Base-by-base conservation (phyloP, 768 basidiomycete genomes). In the Lepiota venenata region DNA sequence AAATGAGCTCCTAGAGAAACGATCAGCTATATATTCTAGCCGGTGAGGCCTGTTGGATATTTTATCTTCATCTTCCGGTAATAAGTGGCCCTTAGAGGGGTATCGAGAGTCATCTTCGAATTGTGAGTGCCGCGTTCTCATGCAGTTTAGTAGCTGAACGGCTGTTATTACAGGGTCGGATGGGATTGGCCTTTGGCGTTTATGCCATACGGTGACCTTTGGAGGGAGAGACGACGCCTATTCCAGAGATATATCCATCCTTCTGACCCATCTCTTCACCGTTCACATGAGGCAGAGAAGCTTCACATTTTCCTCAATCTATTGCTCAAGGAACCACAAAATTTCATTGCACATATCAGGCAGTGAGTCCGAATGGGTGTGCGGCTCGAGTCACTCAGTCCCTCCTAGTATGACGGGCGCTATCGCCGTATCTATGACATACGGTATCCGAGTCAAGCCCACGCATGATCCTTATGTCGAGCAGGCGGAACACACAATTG, bases 1-100 rank as follows among this genome's bases (percentile, higher is more conserved):
- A 3, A 60, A 68, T 27, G 77, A 79, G 21, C 66, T 79, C 56
- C 66, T 79, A 39, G 76, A 79, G 32, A 75, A 73, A 56, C 71
- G 75, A 40, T 76, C 74, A 9, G 63, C 72, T 14, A 64, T 68
- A 18, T 79, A 79, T 55, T 80, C 78, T 9, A 73, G 75, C 55
- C 69, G 76, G 32, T 71, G 11, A 32, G 58, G 12, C 32, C 59
- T 22, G 44, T 59, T 14, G 47, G 58, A 45, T 53, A 51, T 9
- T 71, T 16, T 62, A 53, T 56, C 37, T 48, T 55, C 27, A 50
- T 54, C 21, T 35, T 56, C 48, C 56, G 27, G 20, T 43, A 43
- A 45, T 16, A 22, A 21, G 42, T 25, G 32, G 8, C 27, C 40
- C 18, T 35, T 12, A 32, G 32, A 27, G 29, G 43, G 42, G 16